Base-by-base conservation (phyloP, 2,329 filamentous ascomycete genomes). In the Fusarium mundagurra region DNA sequence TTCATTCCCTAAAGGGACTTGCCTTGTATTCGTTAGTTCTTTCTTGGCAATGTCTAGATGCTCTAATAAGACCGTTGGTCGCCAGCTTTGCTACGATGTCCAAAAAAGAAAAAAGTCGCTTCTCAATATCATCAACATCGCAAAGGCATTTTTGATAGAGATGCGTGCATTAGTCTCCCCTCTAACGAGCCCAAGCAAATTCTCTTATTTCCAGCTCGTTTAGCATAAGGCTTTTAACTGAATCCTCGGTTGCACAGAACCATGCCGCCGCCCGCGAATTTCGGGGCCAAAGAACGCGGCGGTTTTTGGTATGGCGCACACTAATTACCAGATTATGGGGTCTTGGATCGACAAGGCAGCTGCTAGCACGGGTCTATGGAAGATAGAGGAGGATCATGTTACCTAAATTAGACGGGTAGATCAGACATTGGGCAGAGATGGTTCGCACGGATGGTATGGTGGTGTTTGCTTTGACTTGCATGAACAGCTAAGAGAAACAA, bases 251-350 rank as follows among this genome's bases (percentile, higher is more conserved):
- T 53, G 38, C n/a, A 44, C 33, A 12, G 20, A 61, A 70, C 51
- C 17, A 29, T 65, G 20, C 67, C 60, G 53, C 67, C 67, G 61
- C 67, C 67, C 20, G 59, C 59, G n/a, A 51, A 44, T 31, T 43
- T 24, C n/a, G 27, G 34, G 8, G 31, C 50, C 34, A 66, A 16
- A 39, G 44, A 24, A 54, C 5, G 43, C 45, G 43, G 33, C 20
- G 36, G n/a, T 39, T 33, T 43, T 39, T 31, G 38, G 36, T 36
- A 55, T 44, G 43, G 65, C 33, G 41, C 17, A 38, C 27, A 33
- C 67, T 61, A 71, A 43, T 66, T 70, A 61, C 53, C 45, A 66
- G n/a, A 44, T 54, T 27, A 36, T 39, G 33, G 66, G 61, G 45
- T 44, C 47, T 31, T 39, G 36, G 60, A 55, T 70, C 51, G 17